phyloP scores from a whole-genome alignment of 2,329 filamentous ascomycete species.

The Diaporthe australafricana region DNA sequence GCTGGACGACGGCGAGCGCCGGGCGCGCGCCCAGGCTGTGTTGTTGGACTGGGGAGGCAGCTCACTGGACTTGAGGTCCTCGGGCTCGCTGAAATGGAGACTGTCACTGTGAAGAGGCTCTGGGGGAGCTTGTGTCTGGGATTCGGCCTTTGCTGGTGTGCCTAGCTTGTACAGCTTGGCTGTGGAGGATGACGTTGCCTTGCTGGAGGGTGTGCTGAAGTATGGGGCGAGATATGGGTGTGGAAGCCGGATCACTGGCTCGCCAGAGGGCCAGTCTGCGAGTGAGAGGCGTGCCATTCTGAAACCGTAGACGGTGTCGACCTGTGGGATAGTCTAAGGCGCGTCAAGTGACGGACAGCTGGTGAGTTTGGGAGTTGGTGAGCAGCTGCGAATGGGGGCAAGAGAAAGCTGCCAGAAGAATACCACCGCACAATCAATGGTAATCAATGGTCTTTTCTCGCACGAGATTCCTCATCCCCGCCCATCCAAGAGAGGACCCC shows the following conservation, averaged over 20 bases:
- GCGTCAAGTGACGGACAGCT: neutral
- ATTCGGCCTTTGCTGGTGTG: conserved; percentile 12
- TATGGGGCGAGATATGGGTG: conserved; percentile 47
- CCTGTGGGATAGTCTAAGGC: neutral
- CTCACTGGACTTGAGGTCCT: conserved; percentile 46
- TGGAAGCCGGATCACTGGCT: conserved; percentile 45
- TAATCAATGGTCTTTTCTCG: neutral
- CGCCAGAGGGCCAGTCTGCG: conserved; percentile 41
- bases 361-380: neutral
- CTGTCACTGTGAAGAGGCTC: conserved; percentile 43
- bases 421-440: neutral
- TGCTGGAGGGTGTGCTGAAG: conserved; percentile 40
- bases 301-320: neutral
- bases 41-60: conserved; percentile 61
- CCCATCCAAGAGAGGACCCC: neutral
- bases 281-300: conserved; percentile 40
- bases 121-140: conserved; percentile 35
- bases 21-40: conserved; percentile 67
- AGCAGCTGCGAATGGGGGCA: neutral
- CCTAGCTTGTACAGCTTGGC: conserved; percentile 30
- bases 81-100: conserved; percentile 47
- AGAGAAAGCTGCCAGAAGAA: neutral
- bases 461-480: neutral
- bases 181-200: conserved; percentile 33
- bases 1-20: conserved; percentile 61